A percentile compares a stretch with the other conserved stretches of the same genome.
Conservation (phyloP, 2,329 filamentous ascomycete genomes). For the Fusarium sambucinum region DNA sequence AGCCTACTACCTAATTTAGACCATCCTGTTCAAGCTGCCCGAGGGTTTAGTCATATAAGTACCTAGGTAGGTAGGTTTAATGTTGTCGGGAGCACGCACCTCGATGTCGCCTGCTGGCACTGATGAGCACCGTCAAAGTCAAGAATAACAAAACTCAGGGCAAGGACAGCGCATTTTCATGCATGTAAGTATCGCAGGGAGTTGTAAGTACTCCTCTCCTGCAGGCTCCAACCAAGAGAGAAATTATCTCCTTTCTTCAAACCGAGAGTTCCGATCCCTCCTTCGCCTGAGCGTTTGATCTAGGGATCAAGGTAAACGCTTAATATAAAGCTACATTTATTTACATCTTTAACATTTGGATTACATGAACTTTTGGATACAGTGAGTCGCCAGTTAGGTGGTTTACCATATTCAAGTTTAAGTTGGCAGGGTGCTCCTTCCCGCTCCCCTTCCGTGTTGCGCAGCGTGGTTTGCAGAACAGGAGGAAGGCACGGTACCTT, state of each 20-base stretch:
- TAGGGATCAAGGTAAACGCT: slow-evolving; percentile 2
- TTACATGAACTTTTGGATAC: slow-evolving; percentile 5
- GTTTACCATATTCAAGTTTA: not conserved
- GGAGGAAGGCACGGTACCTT: slow-evolving; percentile 27
- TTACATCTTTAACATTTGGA: slow-evolving; percentile 18
- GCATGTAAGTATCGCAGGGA: not conserved
- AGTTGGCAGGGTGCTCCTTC: not conserved
- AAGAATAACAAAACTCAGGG: not conserved
- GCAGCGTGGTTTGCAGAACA: not conserved
- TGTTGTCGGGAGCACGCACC: not conserved
- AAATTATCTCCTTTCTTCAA: not conserved
- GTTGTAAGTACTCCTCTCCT: not conserved
- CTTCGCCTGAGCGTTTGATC: not conserved
- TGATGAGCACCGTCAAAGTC: not conserved
- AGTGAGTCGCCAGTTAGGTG: not conserved
- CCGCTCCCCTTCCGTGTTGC: not conserved
- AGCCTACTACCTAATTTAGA: too few species aligned
- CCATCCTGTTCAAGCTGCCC: not conserved
- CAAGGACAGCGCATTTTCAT: not conserved
- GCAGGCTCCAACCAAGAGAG: not conserved
- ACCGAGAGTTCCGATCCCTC: too few species aligned
- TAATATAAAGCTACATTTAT: slow-evolving; percentile 16
- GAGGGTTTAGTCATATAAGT: too few species aligned
- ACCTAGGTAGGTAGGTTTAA: too few species aligned
- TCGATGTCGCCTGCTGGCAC: not conserved